Evolutionary conservation across 140 eudicot species (phyloP), one percentile per base, ranked within the genome.

Genomic region (Flaveria floridana): DNA sequence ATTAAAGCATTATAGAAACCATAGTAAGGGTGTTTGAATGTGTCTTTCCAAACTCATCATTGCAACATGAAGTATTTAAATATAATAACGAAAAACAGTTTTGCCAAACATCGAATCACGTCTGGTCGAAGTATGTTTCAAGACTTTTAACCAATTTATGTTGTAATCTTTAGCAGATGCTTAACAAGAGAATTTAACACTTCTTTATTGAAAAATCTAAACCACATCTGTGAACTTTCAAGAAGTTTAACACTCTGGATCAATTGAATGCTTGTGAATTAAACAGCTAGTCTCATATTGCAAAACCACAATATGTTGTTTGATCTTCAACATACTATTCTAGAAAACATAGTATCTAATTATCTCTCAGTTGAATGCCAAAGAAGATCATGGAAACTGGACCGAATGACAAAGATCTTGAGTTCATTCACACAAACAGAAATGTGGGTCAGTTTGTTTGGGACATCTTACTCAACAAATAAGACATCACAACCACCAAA

Each of bases 341-440:
- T n/a, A 6, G 41, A 1, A 34, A 34, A 34, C 41, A 4, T 34
- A 6, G 41, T 34, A 6, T 34, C 41, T 34, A 34, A 34, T 34
- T 34, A 34, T 34, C 15, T 15, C 9, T 65, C n/a, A 34, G n/a
- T 65, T 65, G 25, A 34, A 65, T 65, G 50, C 52, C 26, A 16
- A 37, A 65, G 26, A 37, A 64, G 18, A n/a, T 6, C 70, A 37
- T 65, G 70, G 48, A 65, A 65, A 34, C 0, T 65, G 70, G 26
- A 37, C 70, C 70, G 37, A 7, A 65, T 65, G 25, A 37, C 70
- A 65, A 34, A 65, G 70, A 65, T 65, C 25, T 37, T 61, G 42
- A 61, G 42, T 26, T 26, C 67, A 63, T 34, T 4, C 8, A 34
- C 41, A 34, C 41, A 34, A 34, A 34, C 41, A 0, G 41, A 59